These are phyloP conservation scores for Talaromyces sp. DNA, from an alignment of 2,329 filamentous ascomycete species.

Conservation along the genomic window DNA sequence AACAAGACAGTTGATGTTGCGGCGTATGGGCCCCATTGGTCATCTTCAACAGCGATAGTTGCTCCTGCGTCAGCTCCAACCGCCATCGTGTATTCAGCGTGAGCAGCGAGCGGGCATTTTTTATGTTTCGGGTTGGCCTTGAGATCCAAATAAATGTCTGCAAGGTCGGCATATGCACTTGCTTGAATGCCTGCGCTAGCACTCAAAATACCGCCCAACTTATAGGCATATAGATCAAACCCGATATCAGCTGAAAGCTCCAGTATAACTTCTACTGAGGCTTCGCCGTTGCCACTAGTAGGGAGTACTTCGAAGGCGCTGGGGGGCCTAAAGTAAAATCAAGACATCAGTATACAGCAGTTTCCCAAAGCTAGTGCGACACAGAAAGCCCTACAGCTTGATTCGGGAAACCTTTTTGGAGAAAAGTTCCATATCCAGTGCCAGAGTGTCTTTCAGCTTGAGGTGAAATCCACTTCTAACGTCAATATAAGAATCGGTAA, in stretches of 20 bases:
- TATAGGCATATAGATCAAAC: constrained; percentile 8
- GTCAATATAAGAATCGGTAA: constrained; percentile 41
- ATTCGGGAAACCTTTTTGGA: constrained; percentile 44
- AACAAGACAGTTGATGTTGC: constrained; percentile 47
- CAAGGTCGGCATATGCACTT: constrained; percentile 52
- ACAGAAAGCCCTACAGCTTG: constrained; percentile 46
- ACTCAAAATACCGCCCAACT: constrained; percentile 6
- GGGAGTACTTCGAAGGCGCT: constrained; percentile 56
- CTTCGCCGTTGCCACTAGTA: constrained; percentile 39
- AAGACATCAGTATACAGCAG: too few species aligned
- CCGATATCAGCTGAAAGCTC: constrained; percentile 21
- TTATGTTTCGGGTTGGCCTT: constrained; percentile 31
- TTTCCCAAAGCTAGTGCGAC: constrained; percentile 6
- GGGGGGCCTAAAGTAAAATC: constrained; percentile 37
- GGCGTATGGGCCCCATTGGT: constrained; percentile 49
- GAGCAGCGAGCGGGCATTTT: constrained; percentile 42
- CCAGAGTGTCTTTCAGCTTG: constrained; percentile 47
- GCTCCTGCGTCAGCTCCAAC: constrained; percentile 53
- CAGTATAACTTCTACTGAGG: constrained; percentile 19
- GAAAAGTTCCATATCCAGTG: constrained; percentile 48
- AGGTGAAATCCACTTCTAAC: constrained; percentile 54
- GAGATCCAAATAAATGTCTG: constrained; percentile 50
- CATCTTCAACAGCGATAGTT: constrained; percentile 37
- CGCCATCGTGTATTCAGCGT: constrained; percentile 47
- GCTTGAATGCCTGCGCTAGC: constrained; percentile 44